Conservation (phyloP, 192 early-diverging fungal species). For the Rhizoclosmatium sp. region DNA sequence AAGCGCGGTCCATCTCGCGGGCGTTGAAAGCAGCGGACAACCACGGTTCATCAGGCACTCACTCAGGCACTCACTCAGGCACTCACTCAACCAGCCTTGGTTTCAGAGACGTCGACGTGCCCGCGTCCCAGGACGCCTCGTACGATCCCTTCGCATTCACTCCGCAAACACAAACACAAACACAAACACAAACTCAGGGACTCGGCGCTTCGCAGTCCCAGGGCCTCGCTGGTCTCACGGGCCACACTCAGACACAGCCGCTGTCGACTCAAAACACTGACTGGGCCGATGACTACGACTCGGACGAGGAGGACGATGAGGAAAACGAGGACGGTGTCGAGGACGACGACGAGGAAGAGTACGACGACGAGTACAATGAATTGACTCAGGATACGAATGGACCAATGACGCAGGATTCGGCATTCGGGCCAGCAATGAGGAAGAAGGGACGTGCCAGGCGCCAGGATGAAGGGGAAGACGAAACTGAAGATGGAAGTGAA, state of each 20-base stretch:
- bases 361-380: conserved; percentile 2
- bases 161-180: not conserved
- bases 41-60: not conserved
- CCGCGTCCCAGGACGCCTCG: not conserved
- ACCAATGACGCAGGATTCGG: conserved; percentile 5
- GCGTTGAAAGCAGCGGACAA: not conserved
- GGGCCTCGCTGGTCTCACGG: not conserved
- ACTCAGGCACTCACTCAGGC: no score
- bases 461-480: not conserved
- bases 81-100: not conserved
- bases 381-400: not conserved
- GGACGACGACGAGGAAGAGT: conserved; percentile 14
- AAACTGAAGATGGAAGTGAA: not conserved
- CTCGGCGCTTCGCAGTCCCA: not conserved
- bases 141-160: conserved; percentile 24
- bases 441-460: not conserved
- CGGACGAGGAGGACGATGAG: conserved; percentile 13
- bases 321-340: conserved; percentile 9
- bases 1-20: not conserved
- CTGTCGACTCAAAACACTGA: not conserved
- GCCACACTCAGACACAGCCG: not conserved
- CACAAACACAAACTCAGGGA: conserved; percentile 22
- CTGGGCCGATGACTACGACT: conserved; percentile 6
- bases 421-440: not conserved
- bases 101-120: not conserved